A percentile compares a stretch with the other conserved stretches of the same genome.
phyloP scores from a whole-genome alignment of 2,329 filamentous ascomycete species.

The Cryphonectria nitschkei region DNA sequence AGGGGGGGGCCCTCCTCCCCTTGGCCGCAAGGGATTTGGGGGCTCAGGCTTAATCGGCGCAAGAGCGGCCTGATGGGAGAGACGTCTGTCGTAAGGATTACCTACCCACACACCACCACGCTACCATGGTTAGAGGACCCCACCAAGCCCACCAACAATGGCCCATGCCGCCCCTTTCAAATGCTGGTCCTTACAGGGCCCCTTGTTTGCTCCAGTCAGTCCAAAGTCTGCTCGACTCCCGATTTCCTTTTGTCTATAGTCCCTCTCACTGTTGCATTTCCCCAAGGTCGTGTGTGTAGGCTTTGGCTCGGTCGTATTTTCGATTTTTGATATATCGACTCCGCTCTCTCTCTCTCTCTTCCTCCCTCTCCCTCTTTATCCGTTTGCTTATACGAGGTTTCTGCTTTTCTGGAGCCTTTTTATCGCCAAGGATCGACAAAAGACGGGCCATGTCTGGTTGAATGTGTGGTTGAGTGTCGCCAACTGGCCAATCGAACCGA shows the following conservation, averaged over 20 bases:
- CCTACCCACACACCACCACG: background rate
- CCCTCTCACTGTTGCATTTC: slow-evolving; percentile 26
- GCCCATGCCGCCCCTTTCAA: slow-evolving; percentile 24
- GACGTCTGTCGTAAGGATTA: background rate
- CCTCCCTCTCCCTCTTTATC: background rate
- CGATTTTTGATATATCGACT: slow-evolving; percentile 17
- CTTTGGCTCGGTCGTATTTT: background rate
- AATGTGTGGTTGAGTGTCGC: slow-evolving; percentile 18
- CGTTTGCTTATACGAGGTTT: slow-evolving; percentile 1
- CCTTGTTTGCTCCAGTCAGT: slow-evolving; percentile 18
- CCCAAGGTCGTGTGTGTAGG: background rate
- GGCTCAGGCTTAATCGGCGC: background rate
- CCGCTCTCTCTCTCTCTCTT: slow-evolving; percentile 9
- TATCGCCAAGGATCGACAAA: background rate
- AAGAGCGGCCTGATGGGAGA: background rate
- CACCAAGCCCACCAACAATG: slow-evolving; percentile 6
- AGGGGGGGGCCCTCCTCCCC: background rate
- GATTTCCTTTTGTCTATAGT: slow-evolving; percentile 11
- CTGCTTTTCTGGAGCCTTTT: background rate
- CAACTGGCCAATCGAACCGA: slow-evolving; percentile 21
- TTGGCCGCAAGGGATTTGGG: background rate
- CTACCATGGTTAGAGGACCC: slow-evolving; percentile 2
- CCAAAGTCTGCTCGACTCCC: slow-evolving; percentile 14
- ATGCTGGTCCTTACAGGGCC: background rate
- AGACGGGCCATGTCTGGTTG: slow-evolving; percentile 27